These are phyloP conservation scores for Phanerochaete carnosa DNA, from an alignment of 768 basidiomycete genomes.

Conservation along the genomic window DNA sequence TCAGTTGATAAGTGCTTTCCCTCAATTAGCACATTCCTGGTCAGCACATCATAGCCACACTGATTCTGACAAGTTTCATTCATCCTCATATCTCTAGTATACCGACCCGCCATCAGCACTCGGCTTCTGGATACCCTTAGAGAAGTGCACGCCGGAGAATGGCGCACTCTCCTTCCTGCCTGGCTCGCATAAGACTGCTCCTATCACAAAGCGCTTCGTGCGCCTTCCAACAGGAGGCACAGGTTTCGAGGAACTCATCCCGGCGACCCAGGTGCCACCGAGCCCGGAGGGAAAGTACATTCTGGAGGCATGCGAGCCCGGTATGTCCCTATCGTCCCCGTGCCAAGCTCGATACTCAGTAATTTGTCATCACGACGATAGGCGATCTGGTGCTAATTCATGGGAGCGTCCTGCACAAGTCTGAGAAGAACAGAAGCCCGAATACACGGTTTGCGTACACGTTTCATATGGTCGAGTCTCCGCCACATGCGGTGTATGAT, in stretches of 20 bases:
- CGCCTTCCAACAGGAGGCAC: slow-evolving; percentile 76
- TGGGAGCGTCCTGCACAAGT: slow-evolving; percentile 89
- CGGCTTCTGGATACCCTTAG: slow-evolving; percentile 96
- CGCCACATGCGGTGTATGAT: slow-evolving; percentile 71
- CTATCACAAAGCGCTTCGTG: slow-evolving; percentile 83
- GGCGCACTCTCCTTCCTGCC: slow-evolving; percentile 85
- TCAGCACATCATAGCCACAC: slow-evolving; percentile 28
- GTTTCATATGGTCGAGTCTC: slow-evolving; percentile 89
- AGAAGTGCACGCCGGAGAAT: slow-evolving; percentile 78
- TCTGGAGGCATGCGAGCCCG: slow-evolving; percentile 71
- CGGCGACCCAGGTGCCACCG: slow-evolving; percentile 29
- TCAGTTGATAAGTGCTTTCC: not conserved
- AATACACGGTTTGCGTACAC: slow-evolving; percentile 92
- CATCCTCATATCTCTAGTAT: slow-evolving; percentile 48
- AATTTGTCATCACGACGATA: slow-evolving; percentile 20
- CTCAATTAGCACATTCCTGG: slow-evolving; percentile 73
- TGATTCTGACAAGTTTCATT: not conserved
- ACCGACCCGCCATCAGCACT: slow-evolving; percentile 89
- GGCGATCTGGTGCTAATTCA: slow-evolving; percentile 95
- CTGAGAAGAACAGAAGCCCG: slow-evolving; percentile 77
- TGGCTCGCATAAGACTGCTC: slow-evolving; percentile 69
- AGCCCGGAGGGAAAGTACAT: slow-evolving; percentile 50
- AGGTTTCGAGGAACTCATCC: slow-evolving; percentile 67
- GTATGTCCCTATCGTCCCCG: slow-evolving; percentile 32
- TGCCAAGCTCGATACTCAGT: not conserved